Base-by-base conservation (phyloP, 352 stramenopile genomes). In the Salisapilia sapeloensis region DNA sequence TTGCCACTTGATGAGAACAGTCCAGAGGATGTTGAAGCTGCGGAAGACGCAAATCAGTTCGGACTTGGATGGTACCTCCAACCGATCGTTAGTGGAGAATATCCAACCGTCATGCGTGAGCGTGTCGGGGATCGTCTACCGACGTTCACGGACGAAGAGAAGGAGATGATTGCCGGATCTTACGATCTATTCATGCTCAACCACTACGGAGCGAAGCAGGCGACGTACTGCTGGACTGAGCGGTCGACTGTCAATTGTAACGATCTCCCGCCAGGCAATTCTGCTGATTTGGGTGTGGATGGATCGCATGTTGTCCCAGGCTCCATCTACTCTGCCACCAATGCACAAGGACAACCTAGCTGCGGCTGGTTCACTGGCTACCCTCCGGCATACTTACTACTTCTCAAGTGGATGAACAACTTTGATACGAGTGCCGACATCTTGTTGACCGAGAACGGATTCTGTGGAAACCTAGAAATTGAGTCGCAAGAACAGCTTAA, bases 131-230 rank as follows among this genome's bases (percentile, higher is more conserved):
- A 63, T 10, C 56, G 70, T 15, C 50, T 98, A 16, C 89, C 89
- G 2, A 28, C 33, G 23, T 97, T 97, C 46, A 93, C 78, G 21
- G 4, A 36, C 1, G 51, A 80, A 5, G 60, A 96, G 39, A 37
- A 66, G 11, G 55, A 53, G 22, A 24, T 83, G 1, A 38, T 98
- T 11, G 67, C 71, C 28, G 71, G 61, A 14, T 95, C 77, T 26
- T 76, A 74, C 40, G 93, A 98, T 46, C 85, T 97, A 28, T 77
- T 97, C 35, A 93, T 94, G 35, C 52, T 97, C 5, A 97, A 97
- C 50, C 80, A 96, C 50, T 97, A 97, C 56, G 58, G 49, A n/a
- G 67, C 63, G 15, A 65, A 60, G 35, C 38, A 56, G 4, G 67
- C 76, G 27, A 74, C 59, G 0, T 54, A 85, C 47, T 76, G 59